Percentiles rank a stretch among this genome's conserved stretches.
phyloP scores from a whole-genome alignment of 768 basidiomycete species.

The Nidula microcarpa region DNA sequence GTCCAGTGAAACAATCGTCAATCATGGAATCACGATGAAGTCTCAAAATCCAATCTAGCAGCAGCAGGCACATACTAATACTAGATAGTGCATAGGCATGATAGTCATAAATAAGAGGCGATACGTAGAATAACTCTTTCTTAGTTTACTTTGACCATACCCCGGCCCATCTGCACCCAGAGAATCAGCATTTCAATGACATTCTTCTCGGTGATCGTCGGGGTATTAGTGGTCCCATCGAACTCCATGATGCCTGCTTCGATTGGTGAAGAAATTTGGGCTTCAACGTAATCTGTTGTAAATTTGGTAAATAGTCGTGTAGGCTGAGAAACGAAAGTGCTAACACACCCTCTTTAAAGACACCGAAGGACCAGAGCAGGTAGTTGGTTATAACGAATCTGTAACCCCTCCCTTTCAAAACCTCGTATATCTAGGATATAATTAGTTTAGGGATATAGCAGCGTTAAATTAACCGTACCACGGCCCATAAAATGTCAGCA shows the following conservation, averaged over 20 bases:
- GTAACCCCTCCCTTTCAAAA: conserved; percentile 14
- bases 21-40: too few relatives aligned
- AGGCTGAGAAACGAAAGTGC: background rate
- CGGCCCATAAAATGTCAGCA: conserved; percentile 18
- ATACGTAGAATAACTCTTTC: too few relatives aligned
- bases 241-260: conserved; percentile 11
- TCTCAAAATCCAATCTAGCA: too few relatives aligned
- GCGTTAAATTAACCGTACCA: conserved; percentile 11
- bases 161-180: conserved; percentile 8
- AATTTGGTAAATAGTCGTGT: background rate
- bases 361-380: conserved; percentile 18
- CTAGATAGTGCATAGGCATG: too few relatives aligned
- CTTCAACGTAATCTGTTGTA: conserved; percentile 6
- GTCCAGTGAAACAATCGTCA: too few relatives aligned
- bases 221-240: conserved; percentile 5
- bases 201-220: conserved; percentile 6
- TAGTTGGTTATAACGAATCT: conserved; percentile 21
- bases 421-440: conserved; percentile 13
- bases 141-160: background rate
- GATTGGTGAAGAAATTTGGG: conserved; percentile 9
- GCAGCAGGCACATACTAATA: too few relatives aligned
- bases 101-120: too few relatives aligned
- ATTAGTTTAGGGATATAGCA: background rate
- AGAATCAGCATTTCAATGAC: conserved; percentile 14
- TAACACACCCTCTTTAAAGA: conserved; percentile 11